These are phyloP conservation scores for Suhomyces prunicola DNA, from an alignment of 805 yeast species.

Conservation along the genomic window DNA sequence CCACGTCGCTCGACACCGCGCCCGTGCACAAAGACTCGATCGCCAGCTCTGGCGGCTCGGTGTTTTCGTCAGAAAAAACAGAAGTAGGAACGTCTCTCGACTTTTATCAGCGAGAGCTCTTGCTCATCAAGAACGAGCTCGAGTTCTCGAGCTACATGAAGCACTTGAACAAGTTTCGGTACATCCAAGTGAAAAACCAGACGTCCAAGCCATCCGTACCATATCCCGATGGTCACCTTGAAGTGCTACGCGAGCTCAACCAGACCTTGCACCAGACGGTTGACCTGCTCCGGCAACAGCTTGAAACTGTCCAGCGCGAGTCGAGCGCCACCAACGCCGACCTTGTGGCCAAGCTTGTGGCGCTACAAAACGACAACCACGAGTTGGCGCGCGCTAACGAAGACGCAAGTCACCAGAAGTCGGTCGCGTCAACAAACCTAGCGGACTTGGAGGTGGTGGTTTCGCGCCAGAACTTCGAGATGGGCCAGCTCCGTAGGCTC, in stretches of 20 bases:
- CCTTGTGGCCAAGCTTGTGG: neutral
- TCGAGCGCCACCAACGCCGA: neutral
- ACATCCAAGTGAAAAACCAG: conserved; percentile 15
- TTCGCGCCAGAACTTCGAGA: conserved; percentile 22
- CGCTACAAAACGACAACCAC: neutral
- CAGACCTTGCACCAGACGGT: conserved; percentile 1
- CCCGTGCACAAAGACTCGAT: conserved; percentile 14
- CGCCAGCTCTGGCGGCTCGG: conserved; percentile 1
- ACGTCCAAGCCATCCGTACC: neutral
- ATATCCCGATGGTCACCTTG: neutral
- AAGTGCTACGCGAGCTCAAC: neutral
- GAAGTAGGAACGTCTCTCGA: conserved; percentile 27
- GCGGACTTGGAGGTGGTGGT: conserved; percentile 10
- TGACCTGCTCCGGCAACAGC: conserved; percentile 3
- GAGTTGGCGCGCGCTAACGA: neutral
- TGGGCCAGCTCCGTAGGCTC: conserved; percentile 15
- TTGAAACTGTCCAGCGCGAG: neutral
- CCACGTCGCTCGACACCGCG: conserved; percentile 21
- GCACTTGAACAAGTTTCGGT: conserved; percentile 38
- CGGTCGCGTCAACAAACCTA: neutral
- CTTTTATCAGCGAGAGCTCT: conserved; percentile 56
- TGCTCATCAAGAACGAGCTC: conserved; percentile 56
- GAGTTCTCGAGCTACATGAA: conserved; percentile 57
- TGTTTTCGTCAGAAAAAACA: conserved; percentile 1
- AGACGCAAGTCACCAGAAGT: neutral